Evolutionary conservation across 192 early-diverging fungal species (phyloP).

Genomic region (Coemansia sp.): DNA sequence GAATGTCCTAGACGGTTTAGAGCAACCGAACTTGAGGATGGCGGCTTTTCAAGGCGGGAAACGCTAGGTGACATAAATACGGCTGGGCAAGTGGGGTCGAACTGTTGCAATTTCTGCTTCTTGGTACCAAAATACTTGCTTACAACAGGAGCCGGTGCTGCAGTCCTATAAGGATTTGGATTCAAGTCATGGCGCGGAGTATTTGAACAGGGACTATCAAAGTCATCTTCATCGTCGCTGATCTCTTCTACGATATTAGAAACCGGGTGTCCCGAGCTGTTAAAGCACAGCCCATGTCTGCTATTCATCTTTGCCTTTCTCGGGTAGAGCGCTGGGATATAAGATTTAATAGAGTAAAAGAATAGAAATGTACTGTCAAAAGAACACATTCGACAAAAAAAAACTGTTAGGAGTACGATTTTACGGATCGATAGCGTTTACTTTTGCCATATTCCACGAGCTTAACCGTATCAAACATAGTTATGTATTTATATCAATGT

Average conservation of each 20-base stretch:
- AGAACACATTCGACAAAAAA: too few relatives aligned
- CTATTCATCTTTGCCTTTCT: too few relatives aligned
- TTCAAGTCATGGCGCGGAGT: background rate
- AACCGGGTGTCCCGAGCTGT: background rate
- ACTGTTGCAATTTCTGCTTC: background rate
- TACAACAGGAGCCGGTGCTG: background rate
- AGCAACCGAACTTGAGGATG: background rate
- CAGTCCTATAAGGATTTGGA: background rate
- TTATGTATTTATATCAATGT: too few relatives aligned
- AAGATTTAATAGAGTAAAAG: too few relatives aligned
- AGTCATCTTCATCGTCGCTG: background rate
- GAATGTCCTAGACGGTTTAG: background rate
- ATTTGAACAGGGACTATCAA: background rate
- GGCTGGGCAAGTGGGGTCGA: background rate
- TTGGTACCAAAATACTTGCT: slow-evolving; percentile 15
- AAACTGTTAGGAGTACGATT: too few relatives aligned
- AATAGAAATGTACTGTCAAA: too few relatives aligned
- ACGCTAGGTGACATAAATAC: background rate
- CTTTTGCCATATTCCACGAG: too few relatives aligned
- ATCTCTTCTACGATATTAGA: background rate
- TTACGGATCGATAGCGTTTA: too few relatives aligned
- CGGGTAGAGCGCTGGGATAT: too few relatives aligned
- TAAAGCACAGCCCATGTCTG: too few relatives aligned
- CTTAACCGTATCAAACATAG: too few relatives aligned
- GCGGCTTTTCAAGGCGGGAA: background rate